Percentiles rank a stretch among this genome's conserved stretches.
These are phyloP conservation scores for Punica granatum DNA, from an alignment of 345 rosid species.

Conservation along the genomic window DNA sequence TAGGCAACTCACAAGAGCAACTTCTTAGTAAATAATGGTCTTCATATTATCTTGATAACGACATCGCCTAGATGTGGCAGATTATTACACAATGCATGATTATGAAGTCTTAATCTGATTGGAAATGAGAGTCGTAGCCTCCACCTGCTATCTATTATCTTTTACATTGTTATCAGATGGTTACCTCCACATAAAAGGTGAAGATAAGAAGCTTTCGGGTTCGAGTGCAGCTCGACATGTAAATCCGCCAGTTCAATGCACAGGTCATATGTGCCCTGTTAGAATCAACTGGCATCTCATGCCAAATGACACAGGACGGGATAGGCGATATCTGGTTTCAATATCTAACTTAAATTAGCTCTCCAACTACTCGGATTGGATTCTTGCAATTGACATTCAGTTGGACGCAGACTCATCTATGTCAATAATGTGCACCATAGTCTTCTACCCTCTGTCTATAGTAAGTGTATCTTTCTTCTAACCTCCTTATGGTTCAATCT, in stretches of 20 bases:
- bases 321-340: neutral
- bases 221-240: neutral
- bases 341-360: slow-evolving; percentile 10
- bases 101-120: too few species aligned
- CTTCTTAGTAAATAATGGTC: too few species aligned
- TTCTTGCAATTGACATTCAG: slow-evolving; percentile 6
- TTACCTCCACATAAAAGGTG: neutral
- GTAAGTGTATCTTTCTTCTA: neutral
- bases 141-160: neutral
- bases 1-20: too few species aligned
- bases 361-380: slow-evolving; percentile 8
- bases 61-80: too few species aligned
- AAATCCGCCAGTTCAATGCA: neutral
- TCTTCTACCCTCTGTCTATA: neutral
- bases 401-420: neutral
- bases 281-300: slow-evolving; percentile 4
- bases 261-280: slow-evolving; percentile 12
- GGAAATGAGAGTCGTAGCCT: neutral
- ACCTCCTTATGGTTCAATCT: too few species aligned
- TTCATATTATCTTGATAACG: too few species aligned
- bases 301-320: neutral
- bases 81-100: too few species aligned
- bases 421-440: neutral
- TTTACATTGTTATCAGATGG: neutral
- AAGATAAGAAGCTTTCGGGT: neutral